Percentiles rank a stretch among this genome's conserved stretches.
Evolutionary conservation across 1,284 basidiomycete species (phyloP).

Genomic region (Apiotrichum gracile): DNA sequence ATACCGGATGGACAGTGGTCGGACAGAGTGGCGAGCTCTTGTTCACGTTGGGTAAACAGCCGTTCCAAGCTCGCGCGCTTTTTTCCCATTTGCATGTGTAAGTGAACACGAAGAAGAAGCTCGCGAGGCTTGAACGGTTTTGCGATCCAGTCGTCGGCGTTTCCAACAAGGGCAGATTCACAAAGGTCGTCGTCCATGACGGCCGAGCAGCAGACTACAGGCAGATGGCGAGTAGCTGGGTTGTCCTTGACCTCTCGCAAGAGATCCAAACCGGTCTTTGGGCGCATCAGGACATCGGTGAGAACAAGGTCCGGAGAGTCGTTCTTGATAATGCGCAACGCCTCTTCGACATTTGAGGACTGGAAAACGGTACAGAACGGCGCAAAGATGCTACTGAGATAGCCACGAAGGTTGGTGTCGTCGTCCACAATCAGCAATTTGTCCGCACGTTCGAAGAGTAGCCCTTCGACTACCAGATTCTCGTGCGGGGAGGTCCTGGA

Average conservation of each 20-base stretch:
- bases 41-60: constrained; percentile 30
- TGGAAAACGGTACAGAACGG: constrained; percentile 44
- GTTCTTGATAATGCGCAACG: constrained; percentile 30
- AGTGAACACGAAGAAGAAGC: constrained; percentile 45
- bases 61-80: constrained; percentile 34
- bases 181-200: constrained; percentile 31
- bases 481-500: background rate
- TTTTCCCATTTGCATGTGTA: constrained; percentile 44
- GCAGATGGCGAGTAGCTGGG: constrained; percentile 17
- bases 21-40: constrained; percentile 39
- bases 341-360: constrained; percentile 43
- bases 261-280: constrained; percentile 31
- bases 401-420: constrained; percentile 34
- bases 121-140: constrained; percentile 47
- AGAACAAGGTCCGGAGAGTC: constrained; percentile 32
- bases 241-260: constrained; percentile 21
- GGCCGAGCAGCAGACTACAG: constrained; percentile 32
- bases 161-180: constrained; percentile 41
- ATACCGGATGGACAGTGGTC: constrained; percentile 43
- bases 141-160: constrained; percentile 46
- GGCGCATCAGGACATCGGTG: constrained; percentile 45
- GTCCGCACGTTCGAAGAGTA: constrained; percentile 26
- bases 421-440: constrained; percentile 31
- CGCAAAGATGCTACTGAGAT: constrained; percentile 34
- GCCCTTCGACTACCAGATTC: too few relatives aligned